Evolutionary conservation across 2,329 filamentous ascomycete genomes (phyloP), one percentile per base, ranked within the genome.

Genomic region (Talaromyces sp.): DNA sequence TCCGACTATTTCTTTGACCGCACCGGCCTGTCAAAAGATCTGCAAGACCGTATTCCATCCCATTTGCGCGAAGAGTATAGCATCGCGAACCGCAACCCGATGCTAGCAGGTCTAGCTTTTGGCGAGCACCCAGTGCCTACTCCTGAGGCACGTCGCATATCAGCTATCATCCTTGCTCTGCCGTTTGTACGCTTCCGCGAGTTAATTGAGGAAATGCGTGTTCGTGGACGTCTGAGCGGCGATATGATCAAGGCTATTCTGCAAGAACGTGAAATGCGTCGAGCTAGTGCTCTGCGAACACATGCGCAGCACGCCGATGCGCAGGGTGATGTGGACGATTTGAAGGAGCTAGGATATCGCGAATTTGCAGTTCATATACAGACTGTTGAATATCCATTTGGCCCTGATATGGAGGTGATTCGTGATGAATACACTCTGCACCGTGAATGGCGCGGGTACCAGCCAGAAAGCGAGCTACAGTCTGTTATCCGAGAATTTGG

Each of bases 211-310:
- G 60, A 67, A 1, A 69, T 76, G 68, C 65, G 66, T 11, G 37
- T 45, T 3, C 63, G 65, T 22, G 49, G 66, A 4, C 49, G 66
- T 3, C 47, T 76, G 37, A 69, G 63, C 2, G 19, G 33, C 13
- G 49, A 58, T 1, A 54, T 73, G 9, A 70, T 71, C 1, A 61
- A 66, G 19, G 66, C 66, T 1, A 66, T 77, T 7, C 41, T 78
- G 4, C 50, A 66, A 3, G 71, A 73, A 63, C 71, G 76, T 4
- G 76, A 78, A 66, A 31, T 63, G 7, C 72, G 74, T 31, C 73
- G 76, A 3, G 33, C 69, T 3, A 60, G 67, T 24, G 73, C 71
- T 3, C 65, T 76, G 14, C 60, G 60, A 3, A 58, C 54, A 54
- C 64, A 63, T 39, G 59, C 31, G n/a, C 35, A 39, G n/a, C 31